phyloP scores from a whole-genome alignment of 2,329 filamentous ascomycete genomes.

The Eutypa lata region DNA sequence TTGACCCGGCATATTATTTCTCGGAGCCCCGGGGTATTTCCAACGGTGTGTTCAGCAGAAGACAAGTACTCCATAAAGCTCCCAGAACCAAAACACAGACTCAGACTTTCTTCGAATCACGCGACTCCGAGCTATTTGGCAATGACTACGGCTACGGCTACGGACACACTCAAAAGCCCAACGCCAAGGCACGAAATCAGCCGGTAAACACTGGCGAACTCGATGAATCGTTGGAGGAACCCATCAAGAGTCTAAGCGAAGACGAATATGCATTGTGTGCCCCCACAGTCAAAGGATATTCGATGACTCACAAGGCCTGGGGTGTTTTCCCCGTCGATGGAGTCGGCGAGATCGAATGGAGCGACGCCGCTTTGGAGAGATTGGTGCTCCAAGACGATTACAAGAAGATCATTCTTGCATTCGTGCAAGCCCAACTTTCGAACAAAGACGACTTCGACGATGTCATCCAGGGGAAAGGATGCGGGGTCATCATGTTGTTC shows the following conservation, averaged over 20 bases:
- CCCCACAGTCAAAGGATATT: not conserved
- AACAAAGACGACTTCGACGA: constrained; percentile 6
- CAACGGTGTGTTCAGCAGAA: too few relatives aligned
- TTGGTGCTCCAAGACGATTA: constrained; percentile 5
- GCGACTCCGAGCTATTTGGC: too few relatives aligned
- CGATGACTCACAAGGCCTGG: not conserved
- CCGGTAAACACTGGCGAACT: not conserved
- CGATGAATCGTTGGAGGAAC: not conserved
- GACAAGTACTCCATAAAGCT: too few relatives aligned
- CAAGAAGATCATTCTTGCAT: constrained; percentile 17
- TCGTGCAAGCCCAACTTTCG: constrained; percentile 12
- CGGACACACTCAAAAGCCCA: too few relatives aligned
- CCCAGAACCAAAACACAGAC: too few relatives aligned
- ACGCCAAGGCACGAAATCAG: not conserved
- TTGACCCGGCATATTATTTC: not conserved
- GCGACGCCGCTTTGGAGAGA: not conserved
- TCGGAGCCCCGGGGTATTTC: too few relatives aligned
- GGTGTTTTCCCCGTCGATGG: not conserved
- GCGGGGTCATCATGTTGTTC: constrained; percentile 13
- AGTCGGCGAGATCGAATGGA: not conserved
- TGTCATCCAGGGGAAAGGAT: constrained; percentile 9
- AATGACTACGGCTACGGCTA: too few relatives aligned
- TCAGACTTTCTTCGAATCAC: too few relatives aligned
- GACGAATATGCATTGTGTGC: not conserved
- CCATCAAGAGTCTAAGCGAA: not conserved